Percentiles rank a stretch among this genome's conserved stretches.
Evolutionary conservation across 192 early-diverging fungal species (phyloP).

Genomic region (Backusella parvicylindrica): DNA sequence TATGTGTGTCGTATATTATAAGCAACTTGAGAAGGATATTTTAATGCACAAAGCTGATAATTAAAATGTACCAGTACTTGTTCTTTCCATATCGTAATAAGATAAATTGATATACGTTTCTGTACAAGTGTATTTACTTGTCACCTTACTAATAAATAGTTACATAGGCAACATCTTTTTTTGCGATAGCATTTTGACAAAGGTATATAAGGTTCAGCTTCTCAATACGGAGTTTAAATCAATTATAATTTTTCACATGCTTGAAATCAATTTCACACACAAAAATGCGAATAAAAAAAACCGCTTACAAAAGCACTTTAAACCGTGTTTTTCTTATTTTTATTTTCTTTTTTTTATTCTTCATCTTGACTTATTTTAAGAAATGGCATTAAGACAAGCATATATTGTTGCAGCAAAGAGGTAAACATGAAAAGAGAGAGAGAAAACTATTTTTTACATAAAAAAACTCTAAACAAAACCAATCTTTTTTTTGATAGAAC

Average conservation of each 20-base stretch:
- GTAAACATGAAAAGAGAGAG: background rate
- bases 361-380: background rate
- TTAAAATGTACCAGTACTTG: no score
- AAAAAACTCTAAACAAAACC: no score
- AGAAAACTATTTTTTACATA: no score
- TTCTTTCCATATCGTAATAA: background rate
- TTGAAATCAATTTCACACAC: conserved; percentile 9
- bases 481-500: conserved; percentile 29
- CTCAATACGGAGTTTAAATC: background rate
- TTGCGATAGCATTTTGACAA: background rate
- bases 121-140: conserved; percentile 10
- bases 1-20: no score
- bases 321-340: background rate
- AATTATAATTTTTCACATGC: conserved; percentile 2
- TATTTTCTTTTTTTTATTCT: background rate
- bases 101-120: background rate
- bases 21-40: no score
- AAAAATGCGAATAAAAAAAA: background rate
- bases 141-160: conserved; percentile 8
- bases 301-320: background rate
- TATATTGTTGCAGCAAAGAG: conserved; percentile 80
- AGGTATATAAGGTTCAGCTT: no score
- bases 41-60: no score
- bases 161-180: background rate
- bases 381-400: conserved; percentile 49